Evolutionary conservation across 73 alveolate genomes (phyloP).

Genomic region (Paramecium sexaurelia): DNA sequence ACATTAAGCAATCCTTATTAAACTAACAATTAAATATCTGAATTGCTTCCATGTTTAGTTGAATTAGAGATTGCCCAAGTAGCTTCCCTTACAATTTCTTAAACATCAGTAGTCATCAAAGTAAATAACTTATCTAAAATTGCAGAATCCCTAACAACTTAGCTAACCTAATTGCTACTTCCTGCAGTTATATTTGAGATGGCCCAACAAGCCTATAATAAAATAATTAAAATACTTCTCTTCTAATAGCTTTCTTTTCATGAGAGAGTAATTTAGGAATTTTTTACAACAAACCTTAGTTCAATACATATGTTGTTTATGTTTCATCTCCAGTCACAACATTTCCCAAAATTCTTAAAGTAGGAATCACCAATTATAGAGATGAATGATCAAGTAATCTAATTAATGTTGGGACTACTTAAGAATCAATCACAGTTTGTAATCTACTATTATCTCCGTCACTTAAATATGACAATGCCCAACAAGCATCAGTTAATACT

Average conservation of each 20-base stretch:
- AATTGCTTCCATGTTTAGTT: slow-evolving; percentile 83
- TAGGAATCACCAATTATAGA: slow-evolving; percentile 77
- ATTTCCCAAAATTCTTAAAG: slow-evolving; percentile 96
- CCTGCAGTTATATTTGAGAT: slow-evolving; percentile 97
- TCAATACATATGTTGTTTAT: slow-evolving; percentile 85
- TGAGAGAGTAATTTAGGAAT: slow-evolving; percentile 78
- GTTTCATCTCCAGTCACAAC: slow-evolving; percentile 91
- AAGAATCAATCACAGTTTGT: slow-evolving; percentile 85
- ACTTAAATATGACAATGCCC: slow-evolving; percentile 94
- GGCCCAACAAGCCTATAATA: slow-evolving; percentile 82
- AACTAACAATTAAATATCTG: slow-evolving; percentile 77
- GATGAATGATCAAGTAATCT: slow-evolving; percentile 79
- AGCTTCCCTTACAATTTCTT: slow-evolving; percentile 89
- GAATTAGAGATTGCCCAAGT: slow-evolving; percentile 93
- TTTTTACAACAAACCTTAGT: slow-evolving; percentile 82
- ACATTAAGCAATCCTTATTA: slow-evolving; percentile 83
- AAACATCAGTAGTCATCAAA: slow-evolving; percentile 72
- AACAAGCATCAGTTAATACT: slow-evolving; percentile 93
- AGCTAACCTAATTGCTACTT: slow-evolving; percentile 79
- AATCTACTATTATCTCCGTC: slow-evolving; percentile 95
- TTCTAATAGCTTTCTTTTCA: slow-evolving; percentile 82
- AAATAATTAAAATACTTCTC: slow-evolving; percentile 73
- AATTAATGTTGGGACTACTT: slow-evolving; percentile 81
- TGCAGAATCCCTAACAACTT: slow-evolving; percentile 74
- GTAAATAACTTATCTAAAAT: slow-evolving; percentile 73